Percentiles rank a stretch among this genome's conserved stretches.
Conservation (phyloP, 306 rosid genomes). For the Dryas octopetala region DNA sequence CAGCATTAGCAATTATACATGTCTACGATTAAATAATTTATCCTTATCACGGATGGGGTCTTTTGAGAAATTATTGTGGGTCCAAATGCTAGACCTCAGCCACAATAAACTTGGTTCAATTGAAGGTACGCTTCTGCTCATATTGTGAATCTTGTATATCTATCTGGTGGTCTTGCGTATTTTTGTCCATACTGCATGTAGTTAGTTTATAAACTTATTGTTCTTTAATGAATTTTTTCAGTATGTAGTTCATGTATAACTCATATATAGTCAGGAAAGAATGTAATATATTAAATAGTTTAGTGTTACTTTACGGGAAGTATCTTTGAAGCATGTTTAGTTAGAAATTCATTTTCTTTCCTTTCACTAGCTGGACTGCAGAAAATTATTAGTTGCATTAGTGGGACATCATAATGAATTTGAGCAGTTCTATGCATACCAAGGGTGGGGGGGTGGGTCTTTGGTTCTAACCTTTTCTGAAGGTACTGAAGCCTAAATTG, state of each 20-base stretch:
- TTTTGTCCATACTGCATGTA: background rate
- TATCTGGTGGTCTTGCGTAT: background rate
- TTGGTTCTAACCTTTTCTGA: background rate
- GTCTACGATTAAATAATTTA: slow-evolving; percentile 63
- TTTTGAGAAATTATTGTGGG: slow-evolving; percentile 65
- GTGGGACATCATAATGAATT: background rate
- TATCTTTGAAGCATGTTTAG: background rate
- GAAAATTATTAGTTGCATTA: background rate
- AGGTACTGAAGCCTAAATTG: background rate
- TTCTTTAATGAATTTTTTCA: background rate
- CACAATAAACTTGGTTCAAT: slow-evolving; percentile 75
- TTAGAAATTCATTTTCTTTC: background rate
- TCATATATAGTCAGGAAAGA: background rate
- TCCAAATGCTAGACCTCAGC: slow-evolving; percentile 86
- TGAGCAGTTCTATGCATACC: background rate
- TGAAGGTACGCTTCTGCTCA: slow-evolving; percentile 55
- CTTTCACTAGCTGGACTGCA: background rate
- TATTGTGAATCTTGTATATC: slow-evolving; percentile 1
- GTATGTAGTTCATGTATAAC: background rate
- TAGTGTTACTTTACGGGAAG: background rate
- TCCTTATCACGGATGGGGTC: slow-evolving; percentile 76
- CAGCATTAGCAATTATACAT: slow-evolving; percentile 34
- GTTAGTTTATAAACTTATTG: background rate
- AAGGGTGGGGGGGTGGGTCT: background rate
- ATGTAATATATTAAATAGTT: background rate